Conservation (phyloP, 345 rosid genomes). For the Populus deltoides region DNA sequence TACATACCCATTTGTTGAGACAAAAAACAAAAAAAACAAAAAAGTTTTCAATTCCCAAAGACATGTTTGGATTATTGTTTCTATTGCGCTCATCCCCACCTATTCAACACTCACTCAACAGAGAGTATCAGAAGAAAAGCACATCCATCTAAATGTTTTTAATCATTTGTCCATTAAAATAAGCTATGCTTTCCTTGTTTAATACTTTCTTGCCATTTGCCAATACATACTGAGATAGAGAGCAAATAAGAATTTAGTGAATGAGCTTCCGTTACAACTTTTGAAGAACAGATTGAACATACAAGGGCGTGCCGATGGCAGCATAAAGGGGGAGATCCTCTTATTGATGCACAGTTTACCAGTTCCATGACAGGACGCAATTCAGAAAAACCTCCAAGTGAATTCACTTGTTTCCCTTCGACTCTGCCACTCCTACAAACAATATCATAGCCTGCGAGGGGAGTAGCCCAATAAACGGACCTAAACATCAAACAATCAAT, state of each 20-base stretch:
- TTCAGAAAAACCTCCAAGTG: constrained; percentile 2
- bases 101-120: not conserved
- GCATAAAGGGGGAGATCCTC: constrained; percentile 17
- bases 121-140: too few species aligned
- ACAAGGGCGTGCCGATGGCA: constrained; percentile 31
- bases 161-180: not conserved
- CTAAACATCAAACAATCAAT: constrained; percentile 39
- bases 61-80: not conserved
- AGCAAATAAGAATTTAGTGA: constrained; percentile 23
- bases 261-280: constrained; percentile 22
- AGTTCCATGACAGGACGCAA: constrained; percentile 5
- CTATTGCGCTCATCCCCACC: not conserved
- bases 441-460: constrained; percentile 17
- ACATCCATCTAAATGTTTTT: too few species aligned
- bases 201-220: not conserved
- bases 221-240: too few species aligned
- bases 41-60: not conserved
- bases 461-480: constrained; percentile 33
- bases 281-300: constrained; percentile 7
- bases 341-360: not conserved
- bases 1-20: too few species aligned
- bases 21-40: too few species aligned
- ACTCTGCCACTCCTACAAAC: constrained; percentile 32
- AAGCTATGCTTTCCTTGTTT: not conserved
- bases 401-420: constrained; percentile 25